Evolutionary conservation across 441 rosid species (phyloP), one percentile per base, ranked within the genome.

Genomic region (Metrosideros polymorpha): DNA sequence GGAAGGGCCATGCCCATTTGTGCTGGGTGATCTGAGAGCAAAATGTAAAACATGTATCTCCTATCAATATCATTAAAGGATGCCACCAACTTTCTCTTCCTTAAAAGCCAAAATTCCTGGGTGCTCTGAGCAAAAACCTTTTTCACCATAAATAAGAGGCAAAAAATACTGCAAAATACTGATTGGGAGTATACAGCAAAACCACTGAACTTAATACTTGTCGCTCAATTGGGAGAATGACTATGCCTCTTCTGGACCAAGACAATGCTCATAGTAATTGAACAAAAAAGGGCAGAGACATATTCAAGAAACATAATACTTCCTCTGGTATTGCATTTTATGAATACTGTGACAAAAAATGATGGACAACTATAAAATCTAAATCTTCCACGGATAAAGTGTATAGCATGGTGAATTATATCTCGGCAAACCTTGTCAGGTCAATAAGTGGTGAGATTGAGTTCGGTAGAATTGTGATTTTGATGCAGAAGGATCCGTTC

Each of bases 1-100:
- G 85, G 85, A 98, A 98, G 30, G 99, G 99, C 97, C 93, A 90
- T 14, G 99, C 99, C 97, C 98, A 97, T 88, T 93, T 93, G 91
- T 96, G 99, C 91, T 93, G 95, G 50, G 95, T 92, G 84, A 98
- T 89, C 99, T 96, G 92, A 79, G 59, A 59, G 71, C 22, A 59
- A 59, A 59, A 59, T 29, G 71, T 59, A 59, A 29, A 30, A 59
- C 12, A 14, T 7, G 7, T 29, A 29, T 29, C 71, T 59, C 71
- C 71, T 59, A 59, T 59, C 35, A 59, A 15, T 59, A 59, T 29
- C 71, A 59, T 29, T 14, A 10, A 59, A 29, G 19, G 71, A 59
- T 59, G 71, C 71, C 63, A 57, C 66, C 39, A 59, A 59, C 15
- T 59, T 59, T 29, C 39, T 59, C 75, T 29, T 61, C 75, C 39